phyloP scores from a whole-genome alignment of 805 yeast species.

The Cyberlindnera sargentensis region DNA sequence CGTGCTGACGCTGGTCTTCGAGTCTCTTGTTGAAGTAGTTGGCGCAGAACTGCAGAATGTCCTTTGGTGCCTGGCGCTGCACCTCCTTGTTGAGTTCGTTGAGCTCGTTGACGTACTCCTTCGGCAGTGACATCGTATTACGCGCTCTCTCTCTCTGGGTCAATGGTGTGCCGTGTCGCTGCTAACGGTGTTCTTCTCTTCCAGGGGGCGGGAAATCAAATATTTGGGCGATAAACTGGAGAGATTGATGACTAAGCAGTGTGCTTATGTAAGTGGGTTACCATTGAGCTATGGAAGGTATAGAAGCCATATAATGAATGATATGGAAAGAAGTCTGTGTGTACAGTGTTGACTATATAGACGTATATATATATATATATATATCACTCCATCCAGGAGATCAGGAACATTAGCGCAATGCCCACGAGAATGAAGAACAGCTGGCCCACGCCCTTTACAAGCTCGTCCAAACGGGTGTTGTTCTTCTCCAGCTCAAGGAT shows the following conservation, averaged over 20 bases:
- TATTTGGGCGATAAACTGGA: no score
- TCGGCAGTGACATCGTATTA: slow-evolving; percentile 28
- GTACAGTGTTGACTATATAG: background rate
- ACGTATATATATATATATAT: background rate
- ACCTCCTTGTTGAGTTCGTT: slow-evolving; percentile 56
- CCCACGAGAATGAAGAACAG: slow-evolving; percentile 45
- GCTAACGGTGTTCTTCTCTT: no score
- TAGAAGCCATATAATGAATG: background rate
- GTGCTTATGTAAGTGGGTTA: no score
- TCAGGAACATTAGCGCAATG: slow-evolving; percentile 45
- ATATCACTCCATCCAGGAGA: slow-evolving; percentile 24
- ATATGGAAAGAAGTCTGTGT: background rate
- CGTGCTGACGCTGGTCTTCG: slow-evolving; percentile 48
- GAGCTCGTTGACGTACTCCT: slow-evolving; percentile 44
- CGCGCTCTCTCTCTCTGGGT: no score
- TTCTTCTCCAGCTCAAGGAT: slow-evolving; percentile 38
- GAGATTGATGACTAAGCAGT: no score
- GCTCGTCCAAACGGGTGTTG: slow-evolving; percentile 32
- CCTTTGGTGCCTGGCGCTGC: slow-evolving; percentile 50
- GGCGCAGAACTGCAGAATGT: slow-evolving; percentile 69
- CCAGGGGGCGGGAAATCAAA: no score
- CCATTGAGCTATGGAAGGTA: no score
- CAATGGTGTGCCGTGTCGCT: no score
- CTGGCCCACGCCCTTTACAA: slow-evolving; percentile 37
- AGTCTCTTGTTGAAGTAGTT: slow-evolving; percentile 59